These are phyloP conservation scores for Aspergillus wentii DNA, from an alignment of 495 filamentous ascomycete genomes.

Conservation along the genomic window DNA sequence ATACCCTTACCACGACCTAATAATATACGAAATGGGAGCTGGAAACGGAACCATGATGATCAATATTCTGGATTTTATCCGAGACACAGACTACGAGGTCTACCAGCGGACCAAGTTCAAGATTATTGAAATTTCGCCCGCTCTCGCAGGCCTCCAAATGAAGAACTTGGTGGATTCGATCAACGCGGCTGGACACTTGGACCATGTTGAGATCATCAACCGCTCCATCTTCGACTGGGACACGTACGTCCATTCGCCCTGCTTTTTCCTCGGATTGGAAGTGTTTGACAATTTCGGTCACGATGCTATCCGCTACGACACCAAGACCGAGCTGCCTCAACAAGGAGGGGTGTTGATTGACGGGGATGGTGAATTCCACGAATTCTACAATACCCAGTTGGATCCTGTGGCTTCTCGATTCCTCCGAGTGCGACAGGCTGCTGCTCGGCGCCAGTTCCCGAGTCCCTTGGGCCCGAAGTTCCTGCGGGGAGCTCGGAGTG, in stretches of 20 bases:
- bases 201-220: slow-evolving; percentile 91
- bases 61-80: slow-evolving; percentile 96
- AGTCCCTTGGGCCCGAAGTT: slow-evolving; percentile 52
- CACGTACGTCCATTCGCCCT: slow-evolving; percentile 76
- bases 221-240: slow-evolving; percentile 93
- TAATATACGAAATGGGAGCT: slow-evolving; percentile 98
- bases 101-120: slow-evolving; percentile 92
- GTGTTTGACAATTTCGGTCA: slow-evolving; percentile 99
- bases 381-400: slow-evolving; percentile 75
- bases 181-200: slow-evolving; percentile 64
- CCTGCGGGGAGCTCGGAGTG: slow-evolving; percentile 51
- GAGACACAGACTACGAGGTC: slow-evolving; percentile 80
- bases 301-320: slow-evolving; percentile 86
- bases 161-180: slow-evolving; percentile 61
- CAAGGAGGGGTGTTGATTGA: slow-evolving; percentile 89
- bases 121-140: slow-evolving; percentile 88
- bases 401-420: slow-evolving; percentile 83
- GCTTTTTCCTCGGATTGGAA: slow-evolving; percentile 98
- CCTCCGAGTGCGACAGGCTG: slow-evolving; percentile 68
- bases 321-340: slow-evolving; percentile 64
- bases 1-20: slow-evolving; percentile 93
- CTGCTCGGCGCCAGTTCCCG: slow-evolving; percentile 49
- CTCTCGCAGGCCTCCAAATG: slow-evolving; percentile 72
- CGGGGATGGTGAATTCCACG: slow-evolving; percentile 80
- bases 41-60: slow-evolving; percentile 97